A percentile compares a stretch with the other conserved stretches of the same genome.
phyloP scores from a whole-genome alignment of 2,329 filamentous ascomycete species.

The Aspergillus aculeatinus region DNA sequence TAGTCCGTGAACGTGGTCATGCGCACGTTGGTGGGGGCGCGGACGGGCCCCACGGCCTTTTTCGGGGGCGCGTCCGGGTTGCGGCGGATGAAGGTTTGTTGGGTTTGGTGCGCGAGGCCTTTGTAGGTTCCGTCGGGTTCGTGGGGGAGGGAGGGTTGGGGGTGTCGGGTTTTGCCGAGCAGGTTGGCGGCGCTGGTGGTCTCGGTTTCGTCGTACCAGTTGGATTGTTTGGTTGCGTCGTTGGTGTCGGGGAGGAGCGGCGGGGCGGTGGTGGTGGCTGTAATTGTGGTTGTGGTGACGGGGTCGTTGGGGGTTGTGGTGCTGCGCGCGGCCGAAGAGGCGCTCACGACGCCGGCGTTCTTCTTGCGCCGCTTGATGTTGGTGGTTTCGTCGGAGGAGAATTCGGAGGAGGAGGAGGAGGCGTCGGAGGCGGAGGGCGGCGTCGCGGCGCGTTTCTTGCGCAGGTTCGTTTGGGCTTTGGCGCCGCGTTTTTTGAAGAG shows the following conservation, averaged over 20 bases:
- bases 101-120: constrained; percentile 67
- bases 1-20: constrained; percentile 90
- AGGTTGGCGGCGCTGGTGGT: constrained; percentile 44
- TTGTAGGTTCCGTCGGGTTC: constrained; percentile 69
- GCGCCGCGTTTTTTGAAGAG: constrained; percentile 79
- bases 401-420: constrained; percentile 66
- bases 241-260: constrained; percentile 62
- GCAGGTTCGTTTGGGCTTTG: constrained; percentile 73
- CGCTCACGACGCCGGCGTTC: constrained; percentile 61
- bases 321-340: constrained; percentile 50
- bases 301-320: constrained; percentile 36
- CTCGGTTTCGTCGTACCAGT: constrained; percentile 78
- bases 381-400: constrained; percentile 75
- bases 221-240: constrained; percentile 83
- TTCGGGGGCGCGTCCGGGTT: constrained; percentile 71
- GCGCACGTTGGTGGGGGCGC: constrained; percentile 81
- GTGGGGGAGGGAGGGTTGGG: constrained; percentile 13
- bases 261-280: constrained; percentile 65
- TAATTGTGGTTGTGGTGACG: constrained; percentile 54
- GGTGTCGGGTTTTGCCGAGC: constrained; percentile 32
- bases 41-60: constrained; percentile 74
- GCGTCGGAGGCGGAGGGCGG: constrained; percentile 60
- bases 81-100: constrained; percentile 68
- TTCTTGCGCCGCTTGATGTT: constrained; percentile 75
- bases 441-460: constrained; percentile 78